These are phyloP conservation scores for Chlamydomonas sp. DNA, from an alignment of 139 green algal species.

Conservation along the genomic window DNA sequence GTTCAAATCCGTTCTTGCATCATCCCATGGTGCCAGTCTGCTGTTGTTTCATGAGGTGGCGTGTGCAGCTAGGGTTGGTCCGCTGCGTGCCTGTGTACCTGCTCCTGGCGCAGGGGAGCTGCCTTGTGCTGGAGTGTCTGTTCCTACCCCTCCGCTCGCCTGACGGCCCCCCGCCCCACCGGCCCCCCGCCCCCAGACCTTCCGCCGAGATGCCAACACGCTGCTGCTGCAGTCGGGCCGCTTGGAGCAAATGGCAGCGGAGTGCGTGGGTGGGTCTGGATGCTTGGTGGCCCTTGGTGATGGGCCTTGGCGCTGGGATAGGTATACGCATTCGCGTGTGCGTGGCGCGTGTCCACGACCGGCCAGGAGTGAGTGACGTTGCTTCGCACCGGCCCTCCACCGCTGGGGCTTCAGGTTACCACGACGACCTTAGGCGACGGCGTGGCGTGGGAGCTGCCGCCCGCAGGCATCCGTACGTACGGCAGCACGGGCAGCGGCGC, in stretches of 20 bases:
- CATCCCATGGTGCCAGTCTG: too few species aligned
- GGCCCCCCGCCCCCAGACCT: not conserved
- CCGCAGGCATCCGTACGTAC: constrained; percentile 11
- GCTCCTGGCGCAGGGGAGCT: not conserved
- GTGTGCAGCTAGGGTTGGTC: too few species aligned
- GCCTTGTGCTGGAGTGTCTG: not conserved
- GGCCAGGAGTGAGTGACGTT: too few species aligned
- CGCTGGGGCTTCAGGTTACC: not conserved
- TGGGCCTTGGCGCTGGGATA: not conserved
- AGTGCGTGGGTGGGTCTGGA: constrained; percentile 4
- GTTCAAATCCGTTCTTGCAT: too few species aligned
- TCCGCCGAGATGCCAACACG: constrained; percentile 20
- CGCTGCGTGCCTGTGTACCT: too few species aligned
- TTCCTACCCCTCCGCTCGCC: not conserved
- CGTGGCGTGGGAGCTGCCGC: constrained; percentile 21
- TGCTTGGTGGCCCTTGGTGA: too few species aligned
- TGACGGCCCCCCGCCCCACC: not conserved
- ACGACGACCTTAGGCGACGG: constrained; percentile 14
- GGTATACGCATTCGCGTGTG: not conserved
- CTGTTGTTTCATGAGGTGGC: too few species aligned
- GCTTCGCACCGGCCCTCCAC: not conserved
- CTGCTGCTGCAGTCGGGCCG: not conserved
- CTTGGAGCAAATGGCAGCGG: constrained; percentile 1
- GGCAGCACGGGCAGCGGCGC: not conserved
- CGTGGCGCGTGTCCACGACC: too few species aligned